Base-by-base conservation (phyloP, 345 rosid genomes). In the Eucalyptus paniculata region DNA sequence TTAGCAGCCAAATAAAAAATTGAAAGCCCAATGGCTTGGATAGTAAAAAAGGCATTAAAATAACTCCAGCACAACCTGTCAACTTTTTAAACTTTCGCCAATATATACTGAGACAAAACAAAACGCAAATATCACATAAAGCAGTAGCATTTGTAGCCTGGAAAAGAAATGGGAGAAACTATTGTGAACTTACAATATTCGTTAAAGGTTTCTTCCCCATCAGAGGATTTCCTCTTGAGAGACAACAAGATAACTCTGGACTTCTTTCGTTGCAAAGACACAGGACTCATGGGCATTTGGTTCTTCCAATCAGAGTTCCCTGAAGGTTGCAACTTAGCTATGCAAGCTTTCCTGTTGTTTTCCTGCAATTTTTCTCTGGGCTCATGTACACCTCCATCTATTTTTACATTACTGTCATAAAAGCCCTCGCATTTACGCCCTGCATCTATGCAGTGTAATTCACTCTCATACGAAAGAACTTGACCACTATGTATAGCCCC, bases 201-300 rank as follows among this genome's bases (percentile, higher is more conserved):
- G 17, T 95, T 77, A 77, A 37, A 89, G 47, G 90, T 89, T 89
- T 94, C 96, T 58, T 92, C 94, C 89, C 94, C 95, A 34, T 95
- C 97, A 16, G 92, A 90, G 5, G 98, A 96, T 92, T 91, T 95
- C 92, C 96, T 94, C 88, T 92, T 96, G 65, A 96, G 87, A 7
- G 97, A 95, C 77, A 96, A 93, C 88, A 92, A 90, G 81, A 94
- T 92, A 30, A 96, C 96, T 3, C 93, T 91, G 1, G 97, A 94
- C 89, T 92, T 93, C 89, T 88, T 90, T 54, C 45, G 86, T 28
- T 80, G 32, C 37, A 42, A 50, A 88, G 37, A 47, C n/a, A 34
- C 58, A 7, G 88, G 89, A 87, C 89, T 89, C 58, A 17, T 24
- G 42, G 47, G 21, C 45, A 30, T 65, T 47, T 69, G 86, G 51